Evolutionary conservation across 108 stramenopile species (phyloP), one percentile per base, ranked within the genome.

Genomic region (Cyclotella cryptica): DNA sequence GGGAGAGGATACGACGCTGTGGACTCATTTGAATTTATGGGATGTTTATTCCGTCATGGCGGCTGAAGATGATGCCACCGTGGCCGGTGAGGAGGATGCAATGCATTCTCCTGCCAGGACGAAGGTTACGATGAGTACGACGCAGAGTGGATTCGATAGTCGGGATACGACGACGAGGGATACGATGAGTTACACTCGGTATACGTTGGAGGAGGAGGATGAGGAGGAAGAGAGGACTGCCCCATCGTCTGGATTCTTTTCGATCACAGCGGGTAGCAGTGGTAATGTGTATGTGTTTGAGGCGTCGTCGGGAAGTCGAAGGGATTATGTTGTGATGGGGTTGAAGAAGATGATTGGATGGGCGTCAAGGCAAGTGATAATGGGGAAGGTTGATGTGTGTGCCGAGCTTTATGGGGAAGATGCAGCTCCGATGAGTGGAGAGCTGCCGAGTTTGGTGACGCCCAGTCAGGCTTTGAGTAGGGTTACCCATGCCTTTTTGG

Each of bases 261-360:
- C 93, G 21, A 78, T 94, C n/a, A 94, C 90, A 0, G 75, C 88
- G 53, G 72, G 77, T 22, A 66, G 66, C n/a, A 58, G 72, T 41
- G 93, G 93, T n/a, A 59, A 79, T 1, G 86, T 92, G 0, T 66
- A 92, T 45, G 72, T 92, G 26, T 92, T 94, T 74, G 91, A 94
- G 66, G 83, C 93, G 1, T 60, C 85, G 10, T 68, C 85, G 8
- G 47, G 66, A 14, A 67, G 69, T 21, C 80, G 83, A 22, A 63
- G 87, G 14, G 85, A 90, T 75, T 75, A 80, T 17, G 69, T 92
- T 52, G 89, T 92, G 41, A 67, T 43, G 46, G 91, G 91, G 22
- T 62, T 92, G 27, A 80, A 84, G 57, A 83, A 77, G 58, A 43
- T 88, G 2, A 73, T 89, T 29, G 44, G 77, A 14, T 74, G 93